These are phyloP conservation scores for Neofusicoccum umdonicola DNA, from an alignment of 2,329 filamentous ascomycete genomes.

Conservation along the genomic window DNA sequence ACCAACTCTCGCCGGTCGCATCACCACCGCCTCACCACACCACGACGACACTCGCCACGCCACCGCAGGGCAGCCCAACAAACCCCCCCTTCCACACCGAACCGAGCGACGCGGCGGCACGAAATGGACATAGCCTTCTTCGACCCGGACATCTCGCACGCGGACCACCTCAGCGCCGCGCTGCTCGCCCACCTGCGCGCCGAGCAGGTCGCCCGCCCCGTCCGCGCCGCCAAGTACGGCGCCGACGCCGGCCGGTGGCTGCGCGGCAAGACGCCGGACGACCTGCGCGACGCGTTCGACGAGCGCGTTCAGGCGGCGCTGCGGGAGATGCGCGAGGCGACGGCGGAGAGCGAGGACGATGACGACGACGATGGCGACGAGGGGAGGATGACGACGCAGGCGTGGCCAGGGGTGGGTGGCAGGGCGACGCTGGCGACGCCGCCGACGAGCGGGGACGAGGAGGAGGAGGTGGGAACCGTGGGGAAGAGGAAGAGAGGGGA, in stretches of 20 bases:
- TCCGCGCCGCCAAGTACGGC: slow-evolving; percentile 2
- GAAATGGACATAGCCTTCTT: slow-evolving; percentile 2
- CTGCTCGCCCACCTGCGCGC: not conserved
- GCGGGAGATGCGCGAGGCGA: not conserved
- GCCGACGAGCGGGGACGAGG: not conserved
- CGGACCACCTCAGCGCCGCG: not conserved
- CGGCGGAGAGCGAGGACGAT: not conserved
- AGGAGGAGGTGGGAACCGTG: not conserved
- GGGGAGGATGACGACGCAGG: not conserved
- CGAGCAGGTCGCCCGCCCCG: not conserved
- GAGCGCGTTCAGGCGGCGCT: not conserved
- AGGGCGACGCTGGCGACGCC: not conserved
- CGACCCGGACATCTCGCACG: not conserved
- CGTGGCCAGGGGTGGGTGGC: not conserved
- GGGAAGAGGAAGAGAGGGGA: not conserved
- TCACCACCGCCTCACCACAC: no score
- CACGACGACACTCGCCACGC: no score
- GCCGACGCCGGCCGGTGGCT: not conserved
- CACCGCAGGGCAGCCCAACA: no score
- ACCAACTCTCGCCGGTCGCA: no score
- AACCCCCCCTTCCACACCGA: not conserved
- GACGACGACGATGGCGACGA: not conserved
- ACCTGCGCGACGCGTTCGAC: not conserved
- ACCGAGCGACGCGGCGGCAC: not conserved
- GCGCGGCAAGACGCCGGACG: slow-evolving; percentile 2